Evolutionary conservation across 2,329 filamentous ascomycete species (phyloP).

Genomic region (Aschersonia sp.): DNA sequence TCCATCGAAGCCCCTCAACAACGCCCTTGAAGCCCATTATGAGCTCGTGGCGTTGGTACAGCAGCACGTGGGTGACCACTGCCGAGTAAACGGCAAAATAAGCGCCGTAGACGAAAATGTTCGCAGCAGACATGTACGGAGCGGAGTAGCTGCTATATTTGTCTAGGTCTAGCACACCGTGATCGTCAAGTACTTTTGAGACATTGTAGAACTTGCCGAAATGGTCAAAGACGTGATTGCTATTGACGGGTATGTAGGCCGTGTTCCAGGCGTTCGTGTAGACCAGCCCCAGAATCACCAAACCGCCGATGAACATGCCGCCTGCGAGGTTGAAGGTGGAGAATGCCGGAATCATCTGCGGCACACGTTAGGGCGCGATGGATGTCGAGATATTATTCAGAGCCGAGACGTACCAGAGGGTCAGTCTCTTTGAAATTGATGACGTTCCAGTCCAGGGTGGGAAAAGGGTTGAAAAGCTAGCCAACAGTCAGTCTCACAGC

Average conservation of each 20-base stretch:
- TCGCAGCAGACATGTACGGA: slow-evolving; percentile 23
- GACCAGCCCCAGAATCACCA: slow-evolving; percentile 16
- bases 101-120: slow-evolving; percentile 19
- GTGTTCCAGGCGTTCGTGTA: slow-evolving; percentile 20
- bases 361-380: too few relatives aligned
- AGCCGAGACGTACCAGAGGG: slow-evolving; percentile 13
- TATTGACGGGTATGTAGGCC: slow-evolving; percentile 25
- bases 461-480: slow-evolving; percentile 19
- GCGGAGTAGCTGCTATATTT: slow-evolving; percentile 27
- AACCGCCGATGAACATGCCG: slow-evolving; percentile 14
- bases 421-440: slow-evolving; percentile 13
- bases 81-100: slow-evolving; percentile 27
- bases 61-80: slow-evolving; percentile 22
- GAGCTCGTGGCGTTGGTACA: slow-evolving; percentile 25
- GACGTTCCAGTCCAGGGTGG: slow-evolving; percentile 30
- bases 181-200: slow-evolving; percentile 15
- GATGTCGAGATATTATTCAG: too few relatives aligned
- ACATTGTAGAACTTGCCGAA: slow-evolving; percentile 23
- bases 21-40: slow-evolving; percentile 19
- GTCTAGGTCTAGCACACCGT: slow-evolving; percentile 19
- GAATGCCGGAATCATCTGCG: slow-evolving; percentile 19
- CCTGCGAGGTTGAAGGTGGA: slow-evolving; percentile 19
- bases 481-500: background rate
- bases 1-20: slow-evolving; percentile 9
- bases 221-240: slow-evolving; percentile 23